Evolutionary conservation across 2,329 filamentous ascomycete species (phyloP).

Genomic region (Verticillium dahliae): DNA sequence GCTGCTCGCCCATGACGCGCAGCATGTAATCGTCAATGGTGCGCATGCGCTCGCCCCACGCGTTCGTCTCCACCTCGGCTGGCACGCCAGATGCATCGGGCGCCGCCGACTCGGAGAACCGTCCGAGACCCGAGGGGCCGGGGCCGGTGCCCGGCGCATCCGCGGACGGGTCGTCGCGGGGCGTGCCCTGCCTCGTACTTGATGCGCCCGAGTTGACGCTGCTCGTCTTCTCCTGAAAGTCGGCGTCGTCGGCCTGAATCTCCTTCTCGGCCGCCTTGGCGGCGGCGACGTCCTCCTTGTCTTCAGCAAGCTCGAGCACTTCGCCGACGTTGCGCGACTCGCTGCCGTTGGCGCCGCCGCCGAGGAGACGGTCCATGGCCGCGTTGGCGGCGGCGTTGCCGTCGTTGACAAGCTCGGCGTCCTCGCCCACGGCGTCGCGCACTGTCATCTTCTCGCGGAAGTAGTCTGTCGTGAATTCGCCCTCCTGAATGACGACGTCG

Average conservation of each 20-base stretch:
- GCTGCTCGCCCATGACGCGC: conserved; percentile 55
- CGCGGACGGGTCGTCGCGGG: conserved; percentile 30
- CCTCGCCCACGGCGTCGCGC: conserved; percentile 59
- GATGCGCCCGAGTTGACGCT: conserved; percentile 38
- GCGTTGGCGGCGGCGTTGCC: conserved; percentile 67
- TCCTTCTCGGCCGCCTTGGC: conserved; percentile 86
- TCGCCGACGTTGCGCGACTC: conserved; percentile 59
- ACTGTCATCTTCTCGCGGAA: conserved; percentile 67
- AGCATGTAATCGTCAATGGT: conserved; percentile 75
- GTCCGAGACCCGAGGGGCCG: conserved; percentile 27
- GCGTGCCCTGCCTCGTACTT: conserved; percentile 45
- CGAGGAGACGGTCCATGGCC: conserved; percentile 81
- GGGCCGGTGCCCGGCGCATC: conserved; percentile 13
- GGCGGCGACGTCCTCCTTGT: conserved; percentile 83
- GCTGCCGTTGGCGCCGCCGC: conserved; percentile 52
- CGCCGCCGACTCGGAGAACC: conserved; percentile 27
- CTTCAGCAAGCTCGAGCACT: conserved; percentile 83
- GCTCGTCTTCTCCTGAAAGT: conserved; percentile 62
- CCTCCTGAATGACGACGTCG: conserved; percentile 96
- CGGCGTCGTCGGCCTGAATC: conserved; percentile 76
- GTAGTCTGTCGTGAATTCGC: conserved; percentile 95
- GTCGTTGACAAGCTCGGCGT: conserved; percentile 51
- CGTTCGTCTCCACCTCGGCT: conserved; percentile 46
- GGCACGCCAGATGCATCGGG: conserved; percentile 24
- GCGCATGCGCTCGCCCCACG: conserved; percentile 49